phyloP scores from a whole-genome alignment of 2,329 filamentous ascomycete species.

The Penicillium polonicum region DNA sequence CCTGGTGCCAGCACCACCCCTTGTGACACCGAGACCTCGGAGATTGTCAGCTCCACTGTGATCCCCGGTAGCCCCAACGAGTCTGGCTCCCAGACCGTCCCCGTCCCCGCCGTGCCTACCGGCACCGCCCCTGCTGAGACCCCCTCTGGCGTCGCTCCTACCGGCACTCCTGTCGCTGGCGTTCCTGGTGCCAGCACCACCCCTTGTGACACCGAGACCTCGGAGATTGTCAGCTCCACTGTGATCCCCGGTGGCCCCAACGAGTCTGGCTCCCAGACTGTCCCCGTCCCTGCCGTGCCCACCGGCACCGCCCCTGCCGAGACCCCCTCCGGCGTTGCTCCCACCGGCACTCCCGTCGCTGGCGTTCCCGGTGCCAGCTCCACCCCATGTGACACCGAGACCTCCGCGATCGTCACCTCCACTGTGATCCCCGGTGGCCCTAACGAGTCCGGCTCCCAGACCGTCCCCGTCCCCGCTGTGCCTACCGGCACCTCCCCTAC shows the following conservation, averaged over 20 bases:
- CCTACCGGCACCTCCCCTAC: too few relatives aligned
- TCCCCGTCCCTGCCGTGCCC: too few relatives aligned
- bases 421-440: too few relatives aligned
- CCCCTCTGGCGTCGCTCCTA: conserved; percentile 4
- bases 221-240: conserved; percentile 10
- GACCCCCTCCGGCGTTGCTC: too few relatives aligned
- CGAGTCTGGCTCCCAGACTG: not conserved
- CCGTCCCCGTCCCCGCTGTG: too few relatives aligned
- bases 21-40: conserved; percentile 9
- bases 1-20: conserved; percentile 8
- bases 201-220: conserved; percentile 22
- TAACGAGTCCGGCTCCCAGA: too few relatives aligned
- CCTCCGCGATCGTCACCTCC: too few relatives aligned
- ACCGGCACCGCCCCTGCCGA: too few relatives aligned
- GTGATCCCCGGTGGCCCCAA: conserved; percentile 4
- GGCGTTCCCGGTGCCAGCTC: too few relatives aligned
- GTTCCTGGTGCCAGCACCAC: conserved; percentile 13
- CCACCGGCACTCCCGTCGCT: too few relatives aligned
- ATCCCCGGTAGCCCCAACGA: conserved; percentile 2
- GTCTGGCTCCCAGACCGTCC: not conserved
- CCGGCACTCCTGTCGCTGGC: conserved; percentile 5
- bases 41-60: conserved; percentile 3
- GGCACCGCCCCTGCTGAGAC: conserved; percentile 11
- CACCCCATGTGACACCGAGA: too few relatives aligned
- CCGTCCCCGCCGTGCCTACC: conserved; percentile 10